Base-by-base conservation (phyloP, 805 yeast species). In the Saitoella complicata region DNA sequence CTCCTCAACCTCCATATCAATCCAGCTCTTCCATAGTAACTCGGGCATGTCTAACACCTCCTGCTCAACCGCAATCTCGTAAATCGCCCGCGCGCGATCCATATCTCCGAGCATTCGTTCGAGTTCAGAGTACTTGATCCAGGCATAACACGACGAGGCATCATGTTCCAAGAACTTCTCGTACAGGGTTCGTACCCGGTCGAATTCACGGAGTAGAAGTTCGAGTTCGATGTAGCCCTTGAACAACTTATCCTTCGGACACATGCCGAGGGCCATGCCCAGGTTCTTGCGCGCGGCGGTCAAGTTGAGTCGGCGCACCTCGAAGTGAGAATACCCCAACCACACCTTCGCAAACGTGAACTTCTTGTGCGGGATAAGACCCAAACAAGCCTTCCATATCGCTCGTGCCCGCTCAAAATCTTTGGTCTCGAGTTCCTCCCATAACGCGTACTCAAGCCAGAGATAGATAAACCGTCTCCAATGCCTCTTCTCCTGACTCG, bases 341-440 rank as follows among this genome's bases (percentile, higher is more conserved):
- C 96, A 87, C 3, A 81, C 53, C 49, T 80, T 78, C 2, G 76
- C 75, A 54, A 82, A 82, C 0, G 84, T 73, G 54, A 86, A 76
- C 6, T 51, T 44, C 44, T 66, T 63, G 51, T 78, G 80, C 1
- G 88, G 84, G 8, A 80, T 64, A 1, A 66, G 45, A 31, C 64
- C 59, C 1, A 78, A 40, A 10, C 80, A 59, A 38, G 62, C 58
- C 31, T 68, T 60, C 68, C 77, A 88, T 1, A 73, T 54, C 1
- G 51, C 53, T 37, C 83, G 59, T 1, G 84, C 71, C 1, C 58
- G 52, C 0, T 65, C 72, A 1, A 64, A 48, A 45, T 77, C 69
- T 4, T 64, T 58, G 7, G 48, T 46, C 3, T 58, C 57, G 30
- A 72, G 58, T 56, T 87, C 96, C 38, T 71, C 72, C 66, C 70